phyloP scores from a whole-genome alignment of 371 early-diverging fungal genomes.

The Thermomucor indicae-seudaticae region DNA sequence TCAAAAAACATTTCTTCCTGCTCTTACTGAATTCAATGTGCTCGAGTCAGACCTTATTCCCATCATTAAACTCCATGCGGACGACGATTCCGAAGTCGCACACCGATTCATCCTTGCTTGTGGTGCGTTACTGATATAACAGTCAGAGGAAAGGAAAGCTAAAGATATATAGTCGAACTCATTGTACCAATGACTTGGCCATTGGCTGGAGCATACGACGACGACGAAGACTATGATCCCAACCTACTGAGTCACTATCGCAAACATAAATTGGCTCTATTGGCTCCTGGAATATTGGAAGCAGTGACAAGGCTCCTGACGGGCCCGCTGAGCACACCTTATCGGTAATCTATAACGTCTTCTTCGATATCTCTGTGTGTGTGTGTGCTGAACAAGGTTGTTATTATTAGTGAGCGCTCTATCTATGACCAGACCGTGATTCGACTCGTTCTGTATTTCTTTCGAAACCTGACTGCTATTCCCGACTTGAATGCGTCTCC shows the following conservation, averaged over 20 bases:
- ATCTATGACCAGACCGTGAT: conserved; percentile 67
- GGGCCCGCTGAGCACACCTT: conserved; percentile 49
- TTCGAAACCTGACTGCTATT: conserved; percentile 81
- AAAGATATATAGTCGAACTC: conserved; percentile 72
- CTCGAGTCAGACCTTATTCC: conserved; percentile 78
- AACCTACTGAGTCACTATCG: conserved; percentile 53
- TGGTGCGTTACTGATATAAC: too few species aligned
- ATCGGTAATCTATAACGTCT: conserved; percentile 17
- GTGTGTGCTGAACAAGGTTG: conserved; percentile 2
- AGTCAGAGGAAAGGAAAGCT: too few species aligned
- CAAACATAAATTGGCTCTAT: conserved; percentile 67
- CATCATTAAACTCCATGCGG: conserved; percentile 58
- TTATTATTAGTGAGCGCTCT: conserved; percentile 50
- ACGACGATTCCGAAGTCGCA: conserved; percentile 30
- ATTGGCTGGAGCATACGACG: conserved; percentile 30
- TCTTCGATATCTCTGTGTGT: not conserved
- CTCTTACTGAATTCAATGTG: conserved; percentile 70
- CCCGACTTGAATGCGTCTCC: conserved; percentile 56
- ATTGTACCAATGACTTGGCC: conserved; percentile 76
- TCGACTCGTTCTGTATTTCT: conserved; percentile 69
- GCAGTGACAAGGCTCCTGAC: conserved; percentile 40
- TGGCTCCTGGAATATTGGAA: conserved; percentile 51
- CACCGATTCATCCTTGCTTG: conserved; percentile 57
- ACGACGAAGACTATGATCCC: conserved; percentile 42
- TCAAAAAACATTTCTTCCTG: conserved; percentile 57